Conservation (phyloP, 1,284 basidiomycete species). For the Cutaneotrichosporon spelunceum region DNA sequence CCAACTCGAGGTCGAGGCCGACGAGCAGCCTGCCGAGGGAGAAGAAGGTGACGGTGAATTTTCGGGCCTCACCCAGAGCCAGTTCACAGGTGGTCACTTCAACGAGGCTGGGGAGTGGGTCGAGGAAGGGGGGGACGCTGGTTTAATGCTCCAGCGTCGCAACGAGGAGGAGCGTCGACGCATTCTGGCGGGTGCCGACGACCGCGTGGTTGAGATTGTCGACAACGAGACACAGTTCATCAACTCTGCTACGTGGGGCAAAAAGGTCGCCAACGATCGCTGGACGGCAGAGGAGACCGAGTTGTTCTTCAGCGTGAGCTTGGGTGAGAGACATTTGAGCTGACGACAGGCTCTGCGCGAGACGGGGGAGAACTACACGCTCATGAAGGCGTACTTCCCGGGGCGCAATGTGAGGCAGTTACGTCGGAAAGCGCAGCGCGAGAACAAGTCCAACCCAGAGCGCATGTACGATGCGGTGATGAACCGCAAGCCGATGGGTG, state of each 20-base stretch:
- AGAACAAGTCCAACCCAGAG: constrained; percentile 39
- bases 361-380: constrained; percentile 44
- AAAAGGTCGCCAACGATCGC: constrained; percentile 27
- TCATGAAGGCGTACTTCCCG: constrained; percentile 47
- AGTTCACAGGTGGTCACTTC: constrained; percentile 22
- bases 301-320: constrained; percentile 37
- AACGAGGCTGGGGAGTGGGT: constrained; percentile 26
- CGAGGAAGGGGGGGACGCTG: constrained; percentile 10
- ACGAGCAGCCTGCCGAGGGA: background rate
- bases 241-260: constrained; percentile 34
- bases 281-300: constrained; percentile 40
- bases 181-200: constrained; percentile 28
- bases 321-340: background rate
- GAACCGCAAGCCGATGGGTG: constrained; percentile 37
- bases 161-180: constrained; percentile 28
- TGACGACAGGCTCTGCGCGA: constrained; percentile 39
- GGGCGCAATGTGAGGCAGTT: constrained; percentile 37
- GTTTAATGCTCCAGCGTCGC: constrained; percentile 14
- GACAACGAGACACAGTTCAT: constrained; percentile 39
- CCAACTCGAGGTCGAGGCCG: constrained; percentile 24
- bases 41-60: constrained; percentile 14
- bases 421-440: constrained; percentile 36
- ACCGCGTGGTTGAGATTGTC: constrained; percentile 31
- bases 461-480: constrained; percentile 40
- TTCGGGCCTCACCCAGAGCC: constrained; percentile 16